Percentiles rank a stretch among this genome's conserved stretches.
Evolutionary conservation across 2,329 filamentous ascomycete species (phyloP).

Genomic region (Huntiella bhutanensis): DNA sequence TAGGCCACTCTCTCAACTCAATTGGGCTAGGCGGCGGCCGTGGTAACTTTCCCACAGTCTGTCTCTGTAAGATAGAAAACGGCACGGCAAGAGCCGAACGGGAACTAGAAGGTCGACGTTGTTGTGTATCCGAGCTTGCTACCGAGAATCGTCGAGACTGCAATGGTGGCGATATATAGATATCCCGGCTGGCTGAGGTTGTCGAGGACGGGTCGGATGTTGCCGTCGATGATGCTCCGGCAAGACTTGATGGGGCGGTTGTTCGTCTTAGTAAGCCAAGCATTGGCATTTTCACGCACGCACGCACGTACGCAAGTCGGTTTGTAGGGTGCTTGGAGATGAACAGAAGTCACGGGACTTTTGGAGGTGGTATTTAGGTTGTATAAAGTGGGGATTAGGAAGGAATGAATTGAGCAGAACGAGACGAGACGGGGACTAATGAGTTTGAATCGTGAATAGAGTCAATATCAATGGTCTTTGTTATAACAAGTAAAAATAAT

Average conservation of each 20-base stretch:
- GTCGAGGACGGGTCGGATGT: background rate
- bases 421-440: background rate
- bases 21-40: constrained; percentile 1
- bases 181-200: background rate
- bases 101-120: background rate
- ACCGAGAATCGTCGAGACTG: background rate
- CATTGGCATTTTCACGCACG: background rate
- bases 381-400: background rate
- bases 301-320: too few relatives aligned
- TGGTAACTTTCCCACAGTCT: background rate
- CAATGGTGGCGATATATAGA: background rate
- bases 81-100: background rate
- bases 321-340: background rate
- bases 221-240: background rate
- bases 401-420: background rate
- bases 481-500: background rate
- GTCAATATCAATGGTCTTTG: background rate
- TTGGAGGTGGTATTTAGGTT: background rate
- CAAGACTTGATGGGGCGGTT: background rate
- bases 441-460: background rate
- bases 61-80: background rate
- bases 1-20: constrained; percentile 3
- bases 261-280: constrained; percentile 7
- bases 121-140: background rate
- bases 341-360: background rate